Base-by-base conservation (phyloP, 441 rosid genomes). In the Euphorbia celastroides region DNA sequence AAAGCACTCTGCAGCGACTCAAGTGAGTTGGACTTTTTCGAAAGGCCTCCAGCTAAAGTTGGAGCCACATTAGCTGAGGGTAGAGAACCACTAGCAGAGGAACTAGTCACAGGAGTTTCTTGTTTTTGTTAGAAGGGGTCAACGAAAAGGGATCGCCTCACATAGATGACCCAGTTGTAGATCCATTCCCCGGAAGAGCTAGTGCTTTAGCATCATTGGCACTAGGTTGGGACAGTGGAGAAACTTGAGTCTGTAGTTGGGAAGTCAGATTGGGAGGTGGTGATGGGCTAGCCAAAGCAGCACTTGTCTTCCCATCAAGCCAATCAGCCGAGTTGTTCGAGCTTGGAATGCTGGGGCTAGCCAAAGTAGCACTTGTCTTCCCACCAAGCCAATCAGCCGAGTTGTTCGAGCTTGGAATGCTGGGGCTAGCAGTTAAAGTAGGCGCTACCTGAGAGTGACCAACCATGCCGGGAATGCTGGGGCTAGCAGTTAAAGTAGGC, bases 1-100 rank as follows among this genome's bases (percentile, higher is more conserved):
- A 77, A 86, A 57, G 84, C 68, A 83, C 72, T 83, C 75, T 89
- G 90, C 74, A 90, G 72, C 9, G 91, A 83, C 75, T 93, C 92
- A 27, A 83, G 84, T 48, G 89, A 73, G 70, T 70, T 85, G 75
- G 89, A 74, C 78, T 82, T 91, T 62, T 71, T 81, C 12, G 86
- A 57, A 70, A 86, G 82, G 56, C 73, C 63, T 28, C 78, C 80
- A 65, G 74, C 73, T 17, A 88, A 81, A 71, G 72, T 78, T 25
- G 88, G 88, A 72, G 75, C 80, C 51, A 74, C 70, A 41, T 83
- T 76, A 62, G 91, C 71, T 32, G 79, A 52, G 59, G 79, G 57
- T 65, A 87, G 68, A 62, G 75, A 57, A 74, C 79, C 76, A 61
- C 73, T 64, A 46, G 87, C 71, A 55, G 88, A 77, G 81, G 60